Evolutionary conservation across 2,329 filamentous ascomycete genomes (phyloP), one percentile per base, ranked within the genome.

Genomic region (Lasiodiplodia theobromae): DNA sequence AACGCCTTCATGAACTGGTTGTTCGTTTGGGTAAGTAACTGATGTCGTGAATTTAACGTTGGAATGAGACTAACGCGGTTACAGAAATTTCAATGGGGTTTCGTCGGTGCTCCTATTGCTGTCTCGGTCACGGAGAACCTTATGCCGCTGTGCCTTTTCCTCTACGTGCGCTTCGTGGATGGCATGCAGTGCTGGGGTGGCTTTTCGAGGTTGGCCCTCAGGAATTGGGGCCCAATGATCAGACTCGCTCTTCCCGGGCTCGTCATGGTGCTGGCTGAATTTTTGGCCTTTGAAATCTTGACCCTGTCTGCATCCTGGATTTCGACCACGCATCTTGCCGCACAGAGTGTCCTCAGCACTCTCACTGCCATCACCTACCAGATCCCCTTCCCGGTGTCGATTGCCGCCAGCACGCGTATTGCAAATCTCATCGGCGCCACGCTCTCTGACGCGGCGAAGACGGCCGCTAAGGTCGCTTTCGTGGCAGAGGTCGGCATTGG

Each of bases 381-480:
- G 79, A 90, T 98, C 60, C 94, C 95, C 0, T 98, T 98, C 82
- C 92, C 95, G 0, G 87, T 97, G 70, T 92, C 91, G 38, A 95
- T 98, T 69, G 94, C 95, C 2, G 89, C 91, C 0, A 95, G 91
- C 14, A 98, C 95, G 0, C 90, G 95, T 0, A 89, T 97, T 16
- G 95, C 94, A 21, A 98, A 97, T 74, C 83, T 98, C 40, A 96
- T 98, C 70, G 96, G 95, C 10, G 94, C 95, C 0, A 91, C 90
- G 0, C 85, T 97, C 12, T 89, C 92, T 2, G 89, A 90, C 56
- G 92, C 94, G 0, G 94, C 94, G 18, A 93, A 90, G 76, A 91
- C 88, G 3, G 91, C 91, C 0, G 92, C 91, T n/a, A 90, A 88
- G 78, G 94, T 97, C 68, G 90, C 89, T 4, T 86, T 96, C 71